Evolutionary conservation across 208 protist genomes (phyloP), one percentile per base, ranked within the genome.

Genomic region (Leishmania turanica): DNA sequence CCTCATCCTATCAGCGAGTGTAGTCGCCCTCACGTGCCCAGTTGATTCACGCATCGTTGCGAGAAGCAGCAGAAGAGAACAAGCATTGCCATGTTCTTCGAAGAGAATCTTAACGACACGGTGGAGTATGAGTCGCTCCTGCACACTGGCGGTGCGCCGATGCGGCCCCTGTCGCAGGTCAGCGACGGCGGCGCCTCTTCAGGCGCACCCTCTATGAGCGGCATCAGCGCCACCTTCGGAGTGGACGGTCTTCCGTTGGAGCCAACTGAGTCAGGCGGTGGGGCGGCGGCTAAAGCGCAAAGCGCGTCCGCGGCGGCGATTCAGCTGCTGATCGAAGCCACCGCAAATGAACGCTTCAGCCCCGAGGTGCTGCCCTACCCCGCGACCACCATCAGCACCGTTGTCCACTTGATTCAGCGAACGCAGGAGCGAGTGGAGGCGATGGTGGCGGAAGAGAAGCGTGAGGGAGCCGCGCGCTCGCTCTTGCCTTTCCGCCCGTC

Each of bases 291-390:
- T 47, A 34, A 47, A 60, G 51, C 27, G 5, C 53, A 45, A 51
- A 83, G 42, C 40, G 34, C 54, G n/a, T 31, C 80, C 13, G 69
- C 74, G 15, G 69, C 76, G 21, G 68, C 79, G 37, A 78, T 96
- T 49, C 85, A 90, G 78, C 79, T 85, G 31, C 75, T 97, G 19
- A 93, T 95, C 24, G 87, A 93, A 85, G 90, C 89, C 3, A 92
- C 93, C 13, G 91, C 93, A 76, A 96, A 90, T 70, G 93, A 97
- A 85, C 90, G 95, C 9, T 87, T 88, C 74, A 91, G 90, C 75
- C 95, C 95, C 1, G 91, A 95, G 54, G 89, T 97, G 66, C 75
- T 97, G 13, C 95, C 92, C 17, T 96, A 97, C 83, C 95, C 95
- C 0, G 68, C 84, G 3, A 76, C 77, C 24, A 66, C 94, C 21